Percentiles rank a stretch among this genome's conserved stretches.
phyloP scores from a whole-genome alignment of 805 yeast genomes.

The Kregervanrija delftensis region DNA sequence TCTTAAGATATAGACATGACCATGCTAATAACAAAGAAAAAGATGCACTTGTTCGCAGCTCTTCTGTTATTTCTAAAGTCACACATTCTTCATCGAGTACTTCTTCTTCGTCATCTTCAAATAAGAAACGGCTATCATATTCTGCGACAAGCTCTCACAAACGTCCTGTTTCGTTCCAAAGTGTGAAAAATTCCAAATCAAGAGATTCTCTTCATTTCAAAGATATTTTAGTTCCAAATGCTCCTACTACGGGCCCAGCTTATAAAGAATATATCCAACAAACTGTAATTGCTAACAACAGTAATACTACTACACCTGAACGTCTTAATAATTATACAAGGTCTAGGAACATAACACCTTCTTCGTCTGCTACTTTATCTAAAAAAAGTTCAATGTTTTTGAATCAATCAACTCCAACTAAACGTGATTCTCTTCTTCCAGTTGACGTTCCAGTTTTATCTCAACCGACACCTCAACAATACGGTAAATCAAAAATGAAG shows the following conservation, averaged over 20 bases:
- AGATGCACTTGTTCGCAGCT: conserved; percentile 21
- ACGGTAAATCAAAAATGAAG: conserved; percentile 30
- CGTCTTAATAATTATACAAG: not conserved
- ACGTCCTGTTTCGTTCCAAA: conserved; percentile 41
- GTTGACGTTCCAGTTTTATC: conserved; percentile 17
- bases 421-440: conserved; percentile 13
- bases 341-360: not conserved
- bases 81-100: conserved; percentile 12
- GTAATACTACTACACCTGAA: not conserved
- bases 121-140: conserved; percentile 35
- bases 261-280: conserved; percentile 15
- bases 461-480: not conserved
- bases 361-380: conserved; percentile 2
- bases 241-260: conserved; percentile 11
- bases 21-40: conserved; percentile 18
- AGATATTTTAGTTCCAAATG: not conserved
- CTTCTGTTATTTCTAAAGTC: conserved; percentile 25
- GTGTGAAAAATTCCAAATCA: conserved; percentile 14
- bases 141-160: conserved; percentile 41
- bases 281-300: conserved; percentile 7
- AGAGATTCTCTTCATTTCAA: conserved; percentile 13
- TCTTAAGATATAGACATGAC: conserved; percentile 31
- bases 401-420: conserved; percentile 19
- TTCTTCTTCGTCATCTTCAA: conserved; percentile 17
- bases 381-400: conserved; percentile 8